Conservation (phyloP, 2,329 filamentous ascomycete species). For the Ceratocystis eucalypticola region DNA sequence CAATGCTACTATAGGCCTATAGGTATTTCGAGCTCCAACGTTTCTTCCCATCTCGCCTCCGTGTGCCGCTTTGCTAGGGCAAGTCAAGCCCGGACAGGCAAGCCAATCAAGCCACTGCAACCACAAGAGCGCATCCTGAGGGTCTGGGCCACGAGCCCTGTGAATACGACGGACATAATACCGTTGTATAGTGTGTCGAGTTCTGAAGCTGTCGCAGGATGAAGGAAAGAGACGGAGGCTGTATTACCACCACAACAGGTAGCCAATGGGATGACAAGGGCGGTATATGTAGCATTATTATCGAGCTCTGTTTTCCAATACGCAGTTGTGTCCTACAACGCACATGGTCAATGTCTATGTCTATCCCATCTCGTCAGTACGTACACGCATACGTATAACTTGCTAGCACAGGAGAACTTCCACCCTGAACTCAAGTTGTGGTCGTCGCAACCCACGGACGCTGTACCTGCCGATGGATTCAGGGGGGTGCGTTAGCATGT, state of each 20-base stretch:
- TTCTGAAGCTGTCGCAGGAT: not conserved
- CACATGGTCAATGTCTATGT: not conserved
- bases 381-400: not conserved
- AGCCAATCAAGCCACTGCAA: not conserved
- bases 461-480: slow-evolving; percentile 6
- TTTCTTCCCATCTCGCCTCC: not conserved
- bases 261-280: not conserved
- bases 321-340: not conserved
- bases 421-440: not conserved
- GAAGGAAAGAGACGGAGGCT: not conserved
- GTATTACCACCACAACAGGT: not conserved
- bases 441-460: not conserved
- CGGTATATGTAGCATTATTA: no score
- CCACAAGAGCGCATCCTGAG: not conserved
- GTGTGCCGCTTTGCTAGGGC: not conserved
- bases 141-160: not conserved
- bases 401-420: not conserved
- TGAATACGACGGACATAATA: not conserved
- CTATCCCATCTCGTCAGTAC: not conserved
- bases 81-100: not conserved
- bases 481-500: slow-evolving; percentile 1
- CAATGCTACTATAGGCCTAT: slow-evolving; percentile 2
- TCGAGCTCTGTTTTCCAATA: no score
- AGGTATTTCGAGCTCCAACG: not conserved
- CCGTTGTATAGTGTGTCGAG: not conserved